Evolutionary conservation across 768 basidiomycete genomes (phyloP).

Genomic region (Gymnopilus dilepis): DNA sequence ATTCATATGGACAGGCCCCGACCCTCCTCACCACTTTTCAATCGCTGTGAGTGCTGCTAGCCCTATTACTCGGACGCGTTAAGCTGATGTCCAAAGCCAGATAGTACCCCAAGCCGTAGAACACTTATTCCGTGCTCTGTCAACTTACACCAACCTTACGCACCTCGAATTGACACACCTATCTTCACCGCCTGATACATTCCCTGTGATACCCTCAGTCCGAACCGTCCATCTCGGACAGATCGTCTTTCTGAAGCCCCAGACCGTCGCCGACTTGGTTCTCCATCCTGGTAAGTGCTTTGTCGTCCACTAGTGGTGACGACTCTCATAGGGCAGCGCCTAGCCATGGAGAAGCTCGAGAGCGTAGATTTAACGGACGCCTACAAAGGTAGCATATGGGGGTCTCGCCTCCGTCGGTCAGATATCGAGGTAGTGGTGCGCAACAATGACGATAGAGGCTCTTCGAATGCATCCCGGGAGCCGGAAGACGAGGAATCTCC

Average conservation of each 20-base stretch:
- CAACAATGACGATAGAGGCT: conserved; percentile 15
- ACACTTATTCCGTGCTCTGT: conserved; percentile 45
- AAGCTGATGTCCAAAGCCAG: conserved; percentile 28
- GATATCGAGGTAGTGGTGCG: conserved; percentile 55
- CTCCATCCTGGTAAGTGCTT: conserved; percentile 19
- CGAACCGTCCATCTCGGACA: conserved; percentile 54
- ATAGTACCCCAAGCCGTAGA: conserved; percentile 47
- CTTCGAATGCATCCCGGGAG: too few relatives aligned
- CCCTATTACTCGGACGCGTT: not conserved
- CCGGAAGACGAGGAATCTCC: conserved; percentile 1
- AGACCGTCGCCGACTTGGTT: conserved; percentile 42
- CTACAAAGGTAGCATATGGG: conserved; percentile 65
- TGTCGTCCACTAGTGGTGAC: not conserved
- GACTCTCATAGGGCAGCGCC: not conserved
- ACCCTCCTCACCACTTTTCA: conserved; percentile 66
- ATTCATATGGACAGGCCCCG: conserved; percentile 65
- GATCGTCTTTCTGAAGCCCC: conserved; percentile 49
- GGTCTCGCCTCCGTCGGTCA: conserved; percentile 51
- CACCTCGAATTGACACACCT: conserved; percentile 55
- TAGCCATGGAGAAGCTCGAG: conserved; percentile 32
- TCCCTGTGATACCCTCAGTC: conserved; percentile 42
- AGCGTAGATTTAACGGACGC: conserved; percentile 54
- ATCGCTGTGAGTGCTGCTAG: conserved; percentile 56
- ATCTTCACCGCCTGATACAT: conserved; percentile 22
- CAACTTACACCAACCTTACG: conserved; percentile 48